Percentiles rank a stretch among this genome's conserved stretches.
These are phyloP conservation scores for Pichia deserticola DNA, from an alignment of 805 yeast genomes.

Conservation along the genomic window DNA sequence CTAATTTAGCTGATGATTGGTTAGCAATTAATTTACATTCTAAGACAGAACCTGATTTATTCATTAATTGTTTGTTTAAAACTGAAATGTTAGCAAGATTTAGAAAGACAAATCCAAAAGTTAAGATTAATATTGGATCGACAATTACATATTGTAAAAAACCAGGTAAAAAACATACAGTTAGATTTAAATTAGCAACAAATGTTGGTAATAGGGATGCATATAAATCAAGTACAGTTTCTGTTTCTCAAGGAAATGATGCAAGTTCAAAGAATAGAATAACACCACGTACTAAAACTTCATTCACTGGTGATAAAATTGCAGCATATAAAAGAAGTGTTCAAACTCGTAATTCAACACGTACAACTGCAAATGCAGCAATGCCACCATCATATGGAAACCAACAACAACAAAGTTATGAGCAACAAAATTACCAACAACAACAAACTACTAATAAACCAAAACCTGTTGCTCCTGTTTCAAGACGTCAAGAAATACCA, in stretches of 20 bases:
- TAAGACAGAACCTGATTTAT: constrained; percentile 62
- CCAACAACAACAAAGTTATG: constrained; percentile 9
- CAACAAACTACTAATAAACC: constrained; percentile 11
- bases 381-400: constrained; percentile 28
- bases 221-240: constrained; percentile 85
- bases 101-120: constrained; percentile 49
- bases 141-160: constrained; percentile 82
- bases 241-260: constrained; percentile 73
- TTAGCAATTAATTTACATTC: constrained; percentile 58
- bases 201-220: constrained; percentile 54
- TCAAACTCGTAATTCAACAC: constrained; percentile 4
- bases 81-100: constrained; percentile 80
- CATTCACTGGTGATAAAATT: constrained; percentile 21
- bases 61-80: constrained; percentile 75
- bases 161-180: constrained; percentile 69
- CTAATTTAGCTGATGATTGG: constrained; percentile 89
- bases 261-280: constrained; percentile 62
- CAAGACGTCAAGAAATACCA: constrained; percentile 5
- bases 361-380: constrained; percentile 30
- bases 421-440: constrained; percentile 6
- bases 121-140: constrained; percentile 60
- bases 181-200: constrained; percentile 59
- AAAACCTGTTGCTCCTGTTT: constrained; percentile 3
- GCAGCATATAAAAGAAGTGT: constrained; percentile 20
- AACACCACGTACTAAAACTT: constrained; percentile 56